Evolutionary conservation across 2,329 filamentous ascomycete species (phyloP), one percentile per base, ranked within the genome.

Genomic region (Coniochaeta sp.): DNA sequence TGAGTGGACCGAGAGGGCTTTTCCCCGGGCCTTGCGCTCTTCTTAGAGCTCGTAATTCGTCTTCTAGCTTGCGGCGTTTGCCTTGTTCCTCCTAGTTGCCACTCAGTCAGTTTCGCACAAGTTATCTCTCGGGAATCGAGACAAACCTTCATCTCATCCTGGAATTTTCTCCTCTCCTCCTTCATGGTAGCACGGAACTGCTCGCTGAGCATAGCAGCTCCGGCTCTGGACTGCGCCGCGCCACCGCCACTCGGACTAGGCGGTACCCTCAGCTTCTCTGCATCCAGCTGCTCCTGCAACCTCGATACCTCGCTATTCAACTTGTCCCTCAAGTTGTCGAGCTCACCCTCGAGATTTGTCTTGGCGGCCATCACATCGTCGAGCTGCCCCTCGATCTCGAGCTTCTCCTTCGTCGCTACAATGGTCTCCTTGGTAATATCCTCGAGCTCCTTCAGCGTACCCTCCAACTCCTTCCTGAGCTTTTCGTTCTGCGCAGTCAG

Each of bases 141-240:
- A 66, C 79, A 67, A 69, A 81, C 80, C 73, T 72, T 76, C 44
- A 83, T 67, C 61, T 82, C 81, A 64, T 83, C 80, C 63, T 83
- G 80, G 72, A 81, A 83, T 71, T 78, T 81, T 74, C 77, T 82
- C 64, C 81, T 76, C 73, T 83, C 81, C 68, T 81, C 80, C 65
- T 81, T 78, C 81, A 83, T 82, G 24, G 79, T 81, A 8, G 77
- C 73, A 56, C 81, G 71, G 72, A 83, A 83, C 70, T 83, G 81
- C 71, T 83, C 81, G 67, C 81, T 83, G 63, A 83, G 73, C 76
- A 82, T 76, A 9, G 74, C 75, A 14, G 81, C 80, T 1, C 81
- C 81, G 0, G 74, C 73, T 6, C 78, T 73, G 3, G 70, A 64
- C 59, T 72, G 71, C 7, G 68, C 70, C 2, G 70, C 67, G 17